Conservation (phyloP, 495 filamentous ascomycete species). For the Aspergillus baeticus region DNA sequence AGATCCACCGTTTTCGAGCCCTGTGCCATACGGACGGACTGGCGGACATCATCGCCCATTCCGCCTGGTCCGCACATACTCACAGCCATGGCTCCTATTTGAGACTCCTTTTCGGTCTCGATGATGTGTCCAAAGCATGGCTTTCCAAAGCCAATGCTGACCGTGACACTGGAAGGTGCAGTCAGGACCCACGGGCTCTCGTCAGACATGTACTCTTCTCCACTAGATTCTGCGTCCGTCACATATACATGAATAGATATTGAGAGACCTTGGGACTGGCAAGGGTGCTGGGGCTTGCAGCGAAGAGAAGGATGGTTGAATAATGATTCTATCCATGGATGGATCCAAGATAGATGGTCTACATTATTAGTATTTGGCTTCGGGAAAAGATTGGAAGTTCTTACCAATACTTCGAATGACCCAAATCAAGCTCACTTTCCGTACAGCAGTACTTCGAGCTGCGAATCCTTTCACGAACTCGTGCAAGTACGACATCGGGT, state of each 20-base stretch:
- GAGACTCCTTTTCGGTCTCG: constrained; percentile 33
- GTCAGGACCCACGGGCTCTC: constrained; percentile 34
- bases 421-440: constrained; percentile 41
- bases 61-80: constrained; percentile 46
- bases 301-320: constrained; percentile 34
- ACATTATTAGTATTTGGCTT: constrained; percentile 1
- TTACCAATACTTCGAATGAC: constrained; percentile 41
- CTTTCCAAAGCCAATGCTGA: constrained; percentile 33
- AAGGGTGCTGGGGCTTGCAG: constrained; percentile 30
- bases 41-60: constrained; percentile 44
- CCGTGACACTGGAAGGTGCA: constrained; percentile 28
- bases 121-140: constrained; percentile 35
- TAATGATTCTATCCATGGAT: constrained; percentile 43
- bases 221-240: constrained; percentile 25
- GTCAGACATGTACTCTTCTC: constrained; percentile 28
- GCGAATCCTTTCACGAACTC: constrained; percentile 45
- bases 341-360: constrained; percentile 46
- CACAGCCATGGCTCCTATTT: constrained; percentile 45
- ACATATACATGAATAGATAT: constrained; percentile 38
- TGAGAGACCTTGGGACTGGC: constrained; percentile 29
- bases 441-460: constrained; percentile 40
- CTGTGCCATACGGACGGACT: constrained; percentile 36
- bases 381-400: not conserved
- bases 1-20: constrained; percentile 38
- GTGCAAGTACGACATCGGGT: constrained; percentile 54